Conservation (phyloP, 1,284 basidiomycete species). For the Trichosporon sp. region DNA sequence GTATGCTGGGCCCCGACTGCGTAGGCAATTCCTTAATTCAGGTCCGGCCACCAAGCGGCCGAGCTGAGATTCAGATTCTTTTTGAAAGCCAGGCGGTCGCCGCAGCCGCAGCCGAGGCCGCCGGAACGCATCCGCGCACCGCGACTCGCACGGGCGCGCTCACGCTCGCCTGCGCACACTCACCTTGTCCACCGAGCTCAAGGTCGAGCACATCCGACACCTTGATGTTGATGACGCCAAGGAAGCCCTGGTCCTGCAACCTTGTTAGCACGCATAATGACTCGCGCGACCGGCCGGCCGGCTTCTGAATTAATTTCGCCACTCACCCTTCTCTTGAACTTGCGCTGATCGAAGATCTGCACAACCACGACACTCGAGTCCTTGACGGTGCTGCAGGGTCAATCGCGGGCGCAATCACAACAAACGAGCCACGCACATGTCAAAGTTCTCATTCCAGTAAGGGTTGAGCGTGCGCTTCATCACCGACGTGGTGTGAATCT, state of each 20-base stretch:
- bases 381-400: conserved; percentile 62
- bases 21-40: not conserved
- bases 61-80: not conserved
- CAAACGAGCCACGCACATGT: conserved; percentile 58
- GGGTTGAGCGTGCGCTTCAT: conserved; percentile 87
- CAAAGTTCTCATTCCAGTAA: conserved; percentile 91
- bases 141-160: not conserved
- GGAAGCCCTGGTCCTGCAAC: conserved; percentile 73
- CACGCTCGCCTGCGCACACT: conserved; percentile 42
- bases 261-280: not conserved
- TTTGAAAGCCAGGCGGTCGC: not conserved
- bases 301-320: not conserved
- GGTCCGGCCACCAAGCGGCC: not conserved
- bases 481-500: conserved; percentile 83
- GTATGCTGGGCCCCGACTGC: not conserved
- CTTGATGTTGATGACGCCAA: conserved; percentile 87
- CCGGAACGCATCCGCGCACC: not conserved
- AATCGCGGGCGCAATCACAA: not conserved
- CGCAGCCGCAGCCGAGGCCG: not conserved
- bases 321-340: conserved; percentile 74
- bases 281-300: not conserved
- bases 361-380: conserved; percentile 87
- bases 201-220: conserved; percentile 86
- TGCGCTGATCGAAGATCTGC: conserved; percentile 94
- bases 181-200: conserved; percentile 80